Conservation (phyloP, 1,284 basidiomycete genomes). For the Moniliella sp. region DNA sequence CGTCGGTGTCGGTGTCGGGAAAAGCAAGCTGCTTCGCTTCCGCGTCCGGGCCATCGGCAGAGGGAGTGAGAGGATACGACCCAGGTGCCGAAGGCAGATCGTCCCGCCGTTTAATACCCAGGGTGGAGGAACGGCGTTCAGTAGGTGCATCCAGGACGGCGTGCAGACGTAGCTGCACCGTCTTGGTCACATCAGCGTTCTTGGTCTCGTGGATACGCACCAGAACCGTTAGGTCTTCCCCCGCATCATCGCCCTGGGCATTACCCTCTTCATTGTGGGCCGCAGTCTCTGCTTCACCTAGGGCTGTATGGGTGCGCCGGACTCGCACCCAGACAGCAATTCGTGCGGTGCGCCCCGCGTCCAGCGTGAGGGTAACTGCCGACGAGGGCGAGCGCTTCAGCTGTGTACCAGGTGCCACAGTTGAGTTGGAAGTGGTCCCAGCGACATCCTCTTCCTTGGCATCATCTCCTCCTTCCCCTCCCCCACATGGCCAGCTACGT, state of each 20-base stretch:
- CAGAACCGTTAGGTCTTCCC: constrained; percentile 12
- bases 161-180: constrained; percentile 6
- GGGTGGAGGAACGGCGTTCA: no score
- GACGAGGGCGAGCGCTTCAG: neutral
- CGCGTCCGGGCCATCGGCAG: no score
- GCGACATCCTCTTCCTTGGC: neutral
- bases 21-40: no score
- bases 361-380: neutral
- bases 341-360: neutral
- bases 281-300: neutral
- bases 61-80: no score
- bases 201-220: constrained; percentile 28
- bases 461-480: neutral
- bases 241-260: constrained; percentile 5
- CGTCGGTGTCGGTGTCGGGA: no score
- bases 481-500: constrained; percentile 3
- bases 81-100: no score
- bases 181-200: constrained; percentile 29
- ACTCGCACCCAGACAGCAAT: neutral
- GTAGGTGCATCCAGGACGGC: neutral
- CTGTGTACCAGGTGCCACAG: neutral
- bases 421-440: constrained; percentile 1
- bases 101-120: no score
- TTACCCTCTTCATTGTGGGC: neutral
- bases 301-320: neutral